These are phyloP conservation scores for Trichoderma virens DNA, from an alignment of 495 filamentous ascomycete species.

Conservation along the genomic window DNA sequence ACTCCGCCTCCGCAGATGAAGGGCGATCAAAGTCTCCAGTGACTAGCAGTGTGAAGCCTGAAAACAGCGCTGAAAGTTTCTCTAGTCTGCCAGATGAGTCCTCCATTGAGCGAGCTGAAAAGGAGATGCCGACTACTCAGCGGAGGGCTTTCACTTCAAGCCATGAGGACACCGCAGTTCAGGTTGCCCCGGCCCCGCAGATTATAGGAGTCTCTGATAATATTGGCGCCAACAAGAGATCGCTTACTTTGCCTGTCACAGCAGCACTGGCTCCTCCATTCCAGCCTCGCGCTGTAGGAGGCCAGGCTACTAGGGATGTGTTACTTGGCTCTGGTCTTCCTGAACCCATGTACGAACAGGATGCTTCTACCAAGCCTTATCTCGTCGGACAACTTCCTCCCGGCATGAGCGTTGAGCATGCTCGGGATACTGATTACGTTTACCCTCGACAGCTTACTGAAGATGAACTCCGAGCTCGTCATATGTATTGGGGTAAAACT, in stretches of 20 bases:
- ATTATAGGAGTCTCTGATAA: not conserved
- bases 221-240: constrained; percentile 17
- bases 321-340: not conserved
- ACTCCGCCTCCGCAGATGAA: constrained; percentile 9
- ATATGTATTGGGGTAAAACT: constrained; percentile 44
- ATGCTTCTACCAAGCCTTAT: constrained; percentile 24
- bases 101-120: not conserved
- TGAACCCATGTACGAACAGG: not conserved
- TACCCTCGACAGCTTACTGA: constrained; percentile 41
- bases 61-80: constrained; percentile 14
- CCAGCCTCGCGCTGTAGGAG: constrained; percentile 18
- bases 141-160: not conserved
- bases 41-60: constrained; percentile 13
- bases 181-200: not conserved
- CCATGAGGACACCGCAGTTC: not conserved
- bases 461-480: constrained; percentile 40
- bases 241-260: constrained; percentile 16
- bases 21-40: not conserved
- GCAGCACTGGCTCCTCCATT: constrained; percentile 24
- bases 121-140: not conserved
- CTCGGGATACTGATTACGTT: constrained; percentile 30
- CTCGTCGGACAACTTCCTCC: constrained; percentile 36
- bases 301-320: not conserved
- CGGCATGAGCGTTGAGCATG: constrained; percentile 26
- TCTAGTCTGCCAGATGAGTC: not conserved